phyloP scores from a whole-genome alignment of 352 stramenopile genomes.

The Phytophthora sansomeana region DNA sequence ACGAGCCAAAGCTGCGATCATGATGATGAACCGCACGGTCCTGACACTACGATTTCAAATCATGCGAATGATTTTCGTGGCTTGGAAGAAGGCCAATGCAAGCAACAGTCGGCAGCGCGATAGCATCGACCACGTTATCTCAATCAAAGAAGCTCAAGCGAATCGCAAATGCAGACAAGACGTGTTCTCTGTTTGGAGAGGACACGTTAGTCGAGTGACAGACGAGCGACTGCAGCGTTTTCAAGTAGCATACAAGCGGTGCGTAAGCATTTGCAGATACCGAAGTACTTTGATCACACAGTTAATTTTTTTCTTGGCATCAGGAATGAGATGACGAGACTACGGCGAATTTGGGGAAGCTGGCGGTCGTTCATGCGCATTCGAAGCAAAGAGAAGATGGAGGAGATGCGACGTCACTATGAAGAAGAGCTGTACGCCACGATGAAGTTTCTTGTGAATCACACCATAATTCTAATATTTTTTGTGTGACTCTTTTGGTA shows the following conservation, averaged over 20 bases:
- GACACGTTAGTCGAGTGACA: constrained; percentile 52
- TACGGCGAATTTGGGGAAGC: constrained; percentile 50
- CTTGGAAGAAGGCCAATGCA: constrained; percentile 78
- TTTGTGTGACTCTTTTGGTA: constrained; percentile 20
- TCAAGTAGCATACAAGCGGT: constrained; percentile 61
- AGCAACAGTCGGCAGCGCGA: constrained; percentile 50
- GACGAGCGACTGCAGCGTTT: constrained; percentile 76
- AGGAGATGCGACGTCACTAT: constrained; percentile 59
- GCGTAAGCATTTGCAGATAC: neutral
- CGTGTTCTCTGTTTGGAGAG: constrained; percentile 68
- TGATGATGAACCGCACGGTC: constrained; percentile 86
- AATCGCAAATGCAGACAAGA: constrained; percentile 52
- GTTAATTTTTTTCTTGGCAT: neutral
- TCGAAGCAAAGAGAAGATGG: constrained; percentile 57
- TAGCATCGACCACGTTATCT: constrained; percentile 69
- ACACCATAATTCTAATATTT: neutral
- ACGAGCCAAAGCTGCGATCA: constrained; percentile 74
- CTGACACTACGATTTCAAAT: constrained; percentile 63
- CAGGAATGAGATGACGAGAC: constrained; percentile 59
- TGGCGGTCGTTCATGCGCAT: constrained; percentile 69
- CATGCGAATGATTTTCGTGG: constrained; percentile 78
- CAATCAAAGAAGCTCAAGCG: constrained; percentile 71
- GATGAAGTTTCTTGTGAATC: too few species aligned
- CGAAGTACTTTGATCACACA: neutral
- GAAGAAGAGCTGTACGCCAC: constrained; percentile 61